Conservation (phyloP, 2,329 filamentous ascomycete species). For the Didymella pinodella region DNA sequence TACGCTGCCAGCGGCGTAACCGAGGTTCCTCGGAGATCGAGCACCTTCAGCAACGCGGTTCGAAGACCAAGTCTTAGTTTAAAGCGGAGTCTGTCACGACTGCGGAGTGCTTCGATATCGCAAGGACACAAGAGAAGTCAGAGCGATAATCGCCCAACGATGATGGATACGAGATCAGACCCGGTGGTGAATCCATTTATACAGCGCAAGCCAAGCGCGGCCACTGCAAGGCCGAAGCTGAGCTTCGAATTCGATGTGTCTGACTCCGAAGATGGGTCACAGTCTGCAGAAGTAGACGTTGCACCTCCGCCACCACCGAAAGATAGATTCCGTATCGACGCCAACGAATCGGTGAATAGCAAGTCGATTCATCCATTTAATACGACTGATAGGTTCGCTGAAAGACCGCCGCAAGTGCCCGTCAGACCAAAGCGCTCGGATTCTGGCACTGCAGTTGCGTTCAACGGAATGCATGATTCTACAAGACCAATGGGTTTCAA, state of each 20-base stretch:
- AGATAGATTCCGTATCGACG: conserved; percentile 4
- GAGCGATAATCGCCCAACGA: conserved; percentile 8
- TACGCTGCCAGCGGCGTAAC: conserved; percentile 34
- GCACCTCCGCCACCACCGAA: conserved; percentile 23
- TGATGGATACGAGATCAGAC: conserved; percentile 1
- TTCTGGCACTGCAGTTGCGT: conserved; percentile 45
- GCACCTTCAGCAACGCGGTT: conserved; percentile 36
- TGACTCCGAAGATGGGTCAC: not conserved
- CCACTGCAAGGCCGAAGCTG: not conserved
- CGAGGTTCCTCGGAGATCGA: conserved; percentile 39
- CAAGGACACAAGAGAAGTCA: conserved; percentile 15
- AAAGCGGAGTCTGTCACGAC: conserved; percentile 36
- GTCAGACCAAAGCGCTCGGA: conserved; percentile 37
- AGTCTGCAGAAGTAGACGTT: not conserved
- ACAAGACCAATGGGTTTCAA: conserved; percentile 43
- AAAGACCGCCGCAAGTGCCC: conserved; percentile 6
- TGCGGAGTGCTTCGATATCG: conserved; percentile 23
- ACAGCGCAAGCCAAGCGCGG: conserved; percentile 1
- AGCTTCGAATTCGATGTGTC: not conserved
- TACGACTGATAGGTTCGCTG: not conserved
- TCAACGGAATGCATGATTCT: conserved; percentile 27
- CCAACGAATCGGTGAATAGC: conserved; percentile 11
- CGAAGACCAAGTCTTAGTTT: conserved; percentile 39
- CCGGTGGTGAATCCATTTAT: not conserved
- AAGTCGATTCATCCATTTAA: not conserved